Evolutionary conservation across 2,329 filamentous ascomycete genomes (phyloP).

Genomic region (Cadophora malorum): DNA sequence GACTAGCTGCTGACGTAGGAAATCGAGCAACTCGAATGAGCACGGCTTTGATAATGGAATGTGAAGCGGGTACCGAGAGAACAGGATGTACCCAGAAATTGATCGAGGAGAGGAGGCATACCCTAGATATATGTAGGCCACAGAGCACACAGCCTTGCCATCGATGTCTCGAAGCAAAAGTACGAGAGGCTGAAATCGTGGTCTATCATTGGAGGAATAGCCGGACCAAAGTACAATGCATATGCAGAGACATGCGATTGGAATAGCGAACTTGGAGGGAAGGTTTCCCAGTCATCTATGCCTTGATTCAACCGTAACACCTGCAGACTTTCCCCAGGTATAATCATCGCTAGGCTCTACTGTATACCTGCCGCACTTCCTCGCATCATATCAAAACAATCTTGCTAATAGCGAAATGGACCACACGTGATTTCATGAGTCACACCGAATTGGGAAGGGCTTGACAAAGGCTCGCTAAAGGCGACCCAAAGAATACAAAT

Average conservation of each 20-base stretch:
- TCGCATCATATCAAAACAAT: not conserved
- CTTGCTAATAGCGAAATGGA: not conserved
- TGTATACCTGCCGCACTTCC: not conserved
- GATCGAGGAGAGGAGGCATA: not conserved
- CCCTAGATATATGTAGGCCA: not conserved
- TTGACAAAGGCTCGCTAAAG: not conserved
- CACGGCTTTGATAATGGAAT: no score
- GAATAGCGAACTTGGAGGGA: no score
- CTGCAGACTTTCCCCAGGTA: no score
- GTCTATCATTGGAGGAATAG: not conserved
- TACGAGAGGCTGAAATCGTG: not conserved
- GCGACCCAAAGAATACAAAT: not conserved
- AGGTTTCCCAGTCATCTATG: not conserved
- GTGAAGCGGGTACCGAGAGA: no score
- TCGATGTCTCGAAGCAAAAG: not conserved
- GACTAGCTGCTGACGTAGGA: no score
- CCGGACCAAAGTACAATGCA: constrained; percentile 8
- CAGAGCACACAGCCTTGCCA: not conserved
- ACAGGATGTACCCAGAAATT: not conserved
- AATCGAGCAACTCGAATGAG: no score
- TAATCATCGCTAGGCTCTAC: not conserved
- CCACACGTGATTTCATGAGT: not conserved
- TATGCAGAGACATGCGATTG: not conserved
- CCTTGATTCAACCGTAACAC: not conserved
- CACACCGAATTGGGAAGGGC: not conserved